Conservation (phyloP, 2,329 filamentous ascomycete species). For the Botrytis fragariae region DNA sequence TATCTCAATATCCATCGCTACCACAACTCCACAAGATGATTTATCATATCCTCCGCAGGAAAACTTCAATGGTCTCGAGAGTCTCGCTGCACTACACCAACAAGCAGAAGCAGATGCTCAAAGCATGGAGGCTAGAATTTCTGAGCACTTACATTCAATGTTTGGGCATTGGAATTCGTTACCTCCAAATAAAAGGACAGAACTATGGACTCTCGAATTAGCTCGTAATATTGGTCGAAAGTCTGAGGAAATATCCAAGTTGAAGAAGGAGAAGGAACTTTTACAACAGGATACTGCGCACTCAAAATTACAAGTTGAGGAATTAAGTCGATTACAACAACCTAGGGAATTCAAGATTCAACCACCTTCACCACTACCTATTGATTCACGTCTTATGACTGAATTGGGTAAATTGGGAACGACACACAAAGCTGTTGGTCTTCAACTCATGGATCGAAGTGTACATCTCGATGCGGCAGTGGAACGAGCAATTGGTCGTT, state of each 20-base stretch:
- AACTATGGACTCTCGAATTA: conserved; percentile 61
- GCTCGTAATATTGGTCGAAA: conserved; percentile 59
- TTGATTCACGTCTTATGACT: conserved; percentile 50
- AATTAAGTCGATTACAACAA: conserved; percentile 57
- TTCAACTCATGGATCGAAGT: conserved; percentile 51
- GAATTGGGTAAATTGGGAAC: conserved; percentile 49
- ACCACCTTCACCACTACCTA: conserved; percentile 51
- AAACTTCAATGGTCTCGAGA: conserved; percentile 31
- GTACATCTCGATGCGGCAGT: conserved; percentile 53
- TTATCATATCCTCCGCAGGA: conserved; percentile 45
- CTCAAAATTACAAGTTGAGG: conserved; percentile 57
- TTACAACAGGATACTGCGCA: conserved; percentile 53
- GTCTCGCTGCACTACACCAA: conserved; percentile 40
- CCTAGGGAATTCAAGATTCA: conserved; percentile 57
- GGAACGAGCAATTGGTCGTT: conserved; percentile 56
- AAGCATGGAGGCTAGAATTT: conserved; percentile 64
- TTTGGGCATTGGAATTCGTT: conserved; percentile 74
- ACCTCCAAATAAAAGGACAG: conserved; percentile 52
- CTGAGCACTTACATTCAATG: conserved; percentile 72
- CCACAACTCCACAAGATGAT: conserved; percentile 51
- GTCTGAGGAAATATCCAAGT: conserved; percentile 49
- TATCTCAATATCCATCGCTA: conserved; percentile 50
- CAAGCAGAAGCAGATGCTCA: conserved; percentile 40
- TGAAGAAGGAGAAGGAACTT: conserved; percentile 47
- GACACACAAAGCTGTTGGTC: conserved; percentile 44